phyloP scores from a whole-genome alignment of 805 yeast species.

The Sporopachydermia quercuum region DNA sequence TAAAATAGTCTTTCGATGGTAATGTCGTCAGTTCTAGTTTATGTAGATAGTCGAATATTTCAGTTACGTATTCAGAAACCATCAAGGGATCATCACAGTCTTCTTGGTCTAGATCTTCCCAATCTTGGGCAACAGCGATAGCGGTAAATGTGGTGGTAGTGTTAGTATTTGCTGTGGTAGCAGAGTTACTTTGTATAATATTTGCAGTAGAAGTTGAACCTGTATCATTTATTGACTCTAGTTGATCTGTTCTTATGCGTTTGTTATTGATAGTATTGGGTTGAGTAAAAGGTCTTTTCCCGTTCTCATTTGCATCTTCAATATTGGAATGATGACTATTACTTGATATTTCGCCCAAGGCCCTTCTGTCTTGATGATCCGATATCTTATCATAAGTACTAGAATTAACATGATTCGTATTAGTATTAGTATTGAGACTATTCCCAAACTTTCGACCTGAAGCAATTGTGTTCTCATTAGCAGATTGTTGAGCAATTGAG shows the following conservation, averaged over 20 bases:
- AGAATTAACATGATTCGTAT: background rate
- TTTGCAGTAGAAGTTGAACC: background rate
- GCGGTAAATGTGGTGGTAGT: no score
- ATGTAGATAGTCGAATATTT: slow-evolving; percentile 69
- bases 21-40: slow-evolving; percentile 57
- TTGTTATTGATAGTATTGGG: background rate
- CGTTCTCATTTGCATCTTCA: background rate
- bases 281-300: background rate
- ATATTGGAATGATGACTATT: no score
- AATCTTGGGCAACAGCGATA: slow-evolving; percentile 8
- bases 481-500: no score
- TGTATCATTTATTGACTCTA: background rate
- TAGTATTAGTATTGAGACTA: background rate
- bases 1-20: slow-evolving; percentile 42
- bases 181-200: background rate
- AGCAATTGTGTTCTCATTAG: background rate
- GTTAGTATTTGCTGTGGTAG: no score
- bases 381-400: background rate
- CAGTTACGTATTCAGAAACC: slow-evolving; percentile 87
- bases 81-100: slow-evolving; percentile 38
- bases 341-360: background rate
- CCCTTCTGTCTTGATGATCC: background rate
- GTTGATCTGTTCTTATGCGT: background rate
- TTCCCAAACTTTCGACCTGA: background rate
- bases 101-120: slow-evolving; percentile 19